Evolutionary conservation across 2,329 filamentous ascomycete species (phyloP).

Genomic region (Davidsoniella australis): DNA sequence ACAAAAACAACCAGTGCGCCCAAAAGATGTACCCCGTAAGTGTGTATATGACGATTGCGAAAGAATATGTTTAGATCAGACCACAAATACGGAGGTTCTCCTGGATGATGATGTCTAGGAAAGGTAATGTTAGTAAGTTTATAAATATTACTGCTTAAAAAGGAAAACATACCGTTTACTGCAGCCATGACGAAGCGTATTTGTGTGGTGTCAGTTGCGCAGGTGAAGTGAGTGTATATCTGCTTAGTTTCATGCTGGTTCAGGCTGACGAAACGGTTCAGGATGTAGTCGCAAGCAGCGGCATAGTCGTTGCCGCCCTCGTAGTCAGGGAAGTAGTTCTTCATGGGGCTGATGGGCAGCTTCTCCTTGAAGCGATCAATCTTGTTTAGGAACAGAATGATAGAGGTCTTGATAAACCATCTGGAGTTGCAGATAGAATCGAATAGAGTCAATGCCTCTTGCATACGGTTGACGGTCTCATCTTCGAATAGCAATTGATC

Average conservation of each 20-base stretch:
- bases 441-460: constrained; percentile 72
- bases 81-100: constrained; percentile 95
- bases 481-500: constrained; percentile 92
- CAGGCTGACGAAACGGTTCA: constrained; percentile 93
- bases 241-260: constrained; percentile 99
- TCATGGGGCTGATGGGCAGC: constrained; percentile 65
- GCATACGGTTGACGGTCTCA: constrained; percentile 91
- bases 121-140: constrained; percentile 19
- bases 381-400: constrained; percentile 82
- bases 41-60: constrained; percentile 17
- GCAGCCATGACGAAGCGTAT: constrained; percentile 99
- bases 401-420: constrained; percentile 82
- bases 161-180: constrained; percentile 62
- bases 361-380: constrained; percentile 82
- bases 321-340: constrained; percentile 79
- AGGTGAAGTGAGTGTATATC: constrained; percentile 99
- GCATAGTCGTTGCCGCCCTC: constrained; percentile 93
- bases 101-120: constrained; percentile 94
- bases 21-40: constrained; percentile 10
- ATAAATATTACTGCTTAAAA: constrained; percentile 20
- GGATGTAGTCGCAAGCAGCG: constrained; percentile 93
- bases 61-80: constrained; percentile 56
- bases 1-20: constrained; percentile 14
- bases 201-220: constrained; percentile 94
- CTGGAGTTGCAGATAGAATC: constrained; percentile 77